Evolutionary conservation across 164 flowering plant genomes (phyloP).

Genomic region (Brasenia schreberi): DNA sequence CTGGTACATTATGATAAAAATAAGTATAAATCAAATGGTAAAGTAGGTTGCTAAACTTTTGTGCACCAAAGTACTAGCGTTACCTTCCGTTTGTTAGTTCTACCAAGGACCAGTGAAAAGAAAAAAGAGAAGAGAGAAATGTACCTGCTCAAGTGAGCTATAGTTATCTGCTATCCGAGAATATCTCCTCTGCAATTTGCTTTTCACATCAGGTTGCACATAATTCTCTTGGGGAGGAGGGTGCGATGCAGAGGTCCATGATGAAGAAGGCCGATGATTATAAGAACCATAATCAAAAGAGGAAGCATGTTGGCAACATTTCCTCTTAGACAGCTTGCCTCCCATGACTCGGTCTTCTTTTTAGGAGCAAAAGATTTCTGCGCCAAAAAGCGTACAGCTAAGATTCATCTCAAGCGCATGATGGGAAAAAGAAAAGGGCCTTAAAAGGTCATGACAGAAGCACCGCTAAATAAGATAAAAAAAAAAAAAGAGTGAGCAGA

Average conservation of each 20-base stretch:
- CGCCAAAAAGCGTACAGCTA: too few relatives aligned
- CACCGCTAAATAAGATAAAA: too few relatives aligned
- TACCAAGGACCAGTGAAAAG: background rate
- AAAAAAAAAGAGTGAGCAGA: too few relatives aligned
- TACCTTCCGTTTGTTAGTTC: too few relatives aligned
- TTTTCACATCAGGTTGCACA: background rate
- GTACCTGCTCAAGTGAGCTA: conserved; percentile 58
- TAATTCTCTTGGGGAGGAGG: background rate
- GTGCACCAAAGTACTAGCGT: too few relatives aligned
- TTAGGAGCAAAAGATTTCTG: background rate
- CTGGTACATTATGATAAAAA: too few relatives aligned
- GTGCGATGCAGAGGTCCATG: background rate
- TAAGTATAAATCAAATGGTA: too few relatives aligned
- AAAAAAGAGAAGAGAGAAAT: background rate
- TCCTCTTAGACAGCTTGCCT: background rate
- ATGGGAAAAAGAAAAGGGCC: too few relatives aligned
- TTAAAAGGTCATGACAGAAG: too few relatives aligned
- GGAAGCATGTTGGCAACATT: background rate
- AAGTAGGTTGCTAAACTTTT: too few relatives aligned
- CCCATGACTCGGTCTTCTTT: background rate
- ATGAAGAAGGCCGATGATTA: conserved; percentile 4
- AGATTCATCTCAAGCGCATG: too few relatives aligned
- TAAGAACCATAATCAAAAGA: background rate
- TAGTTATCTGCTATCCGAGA: conserved; percentile 64
- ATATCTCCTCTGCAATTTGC: conserved; percentile 18